Evolutionary conservation across 1,139 yeast genomes (phyloP).

Genomic region (Kodamaea fungicola): DNA sequence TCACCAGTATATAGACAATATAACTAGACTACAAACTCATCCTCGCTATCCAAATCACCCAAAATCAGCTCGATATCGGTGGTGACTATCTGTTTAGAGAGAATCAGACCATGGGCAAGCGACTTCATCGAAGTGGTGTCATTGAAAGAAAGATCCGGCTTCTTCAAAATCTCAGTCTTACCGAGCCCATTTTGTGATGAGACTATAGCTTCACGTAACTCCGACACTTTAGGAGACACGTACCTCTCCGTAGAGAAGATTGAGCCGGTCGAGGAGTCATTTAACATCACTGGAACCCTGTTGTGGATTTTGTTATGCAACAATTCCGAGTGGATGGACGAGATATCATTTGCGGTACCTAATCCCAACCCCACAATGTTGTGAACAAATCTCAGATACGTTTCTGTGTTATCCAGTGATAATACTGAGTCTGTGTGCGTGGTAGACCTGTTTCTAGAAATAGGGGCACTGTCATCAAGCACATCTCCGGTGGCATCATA

Average conservation of each 20-base stretch:
- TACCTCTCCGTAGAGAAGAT: slow-evolving; percentile 11
- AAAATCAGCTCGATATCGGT: slow-evolving; percentile 37
- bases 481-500: background rate
- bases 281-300: slow-evolving; percentile 4
- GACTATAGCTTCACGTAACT: slow-evolving; percentile 30
- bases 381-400: slow-evolving; percentile 7
- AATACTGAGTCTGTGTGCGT: background rate
- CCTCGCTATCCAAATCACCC: slow-evolving; percentile 35
- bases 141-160: slow-evolving; percentile 8
- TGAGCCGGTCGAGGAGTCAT: slow-evolving; percentile 21
- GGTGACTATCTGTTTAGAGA: slow-evolving; percentile 31
- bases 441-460: background rate
- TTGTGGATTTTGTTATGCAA: slow-evolving; percentile 14
- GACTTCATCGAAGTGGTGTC: slow-evolving; percentile 11
- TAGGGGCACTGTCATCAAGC: background rate
- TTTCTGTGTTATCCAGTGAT: slow-evolving; percentile 7
- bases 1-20: background rate
- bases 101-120: slow-evolving; percentile 26
- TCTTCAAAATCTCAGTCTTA: slow-evolving; percentile 3
- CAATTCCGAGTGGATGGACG: slow-evolving; percentile 41
- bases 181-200: background rate
- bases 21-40: slow-evolving; percentile 25
- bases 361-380: slow-evolving; percentile 28
- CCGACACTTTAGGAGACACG: slow-evolving; percentile 42
- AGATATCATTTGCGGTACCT: slow-evolving; percentile 42